Percentiles rank a stretch among this genome's conserved stretches.
Evolutionary conservation across 2,329 filamentous ascomycete species (phyloP).

Genomic region (Lachnellula occidentalis): DNA sequence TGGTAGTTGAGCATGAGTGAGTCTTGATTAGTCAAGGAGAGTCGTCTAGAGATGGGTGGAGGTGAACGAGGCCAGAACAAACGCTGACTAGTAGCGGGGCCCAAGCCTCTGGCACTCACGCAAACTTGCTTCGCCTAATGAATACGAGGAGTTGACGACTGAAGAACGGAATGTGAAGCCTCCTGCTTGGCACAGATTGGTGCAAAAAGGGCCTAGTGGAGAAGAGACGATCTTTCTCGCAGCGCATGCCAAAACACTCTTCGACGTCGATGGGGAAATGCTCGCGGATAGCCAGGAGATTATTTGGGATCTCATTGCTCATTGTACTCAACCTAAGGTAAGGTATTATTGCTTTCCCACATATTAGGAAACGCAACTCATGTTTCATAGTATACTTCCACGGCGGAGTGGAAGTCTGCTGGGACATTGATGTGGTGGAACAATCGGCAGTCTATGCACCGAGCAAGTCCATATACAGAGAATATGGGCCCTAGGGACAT

Average conservation of each 20-base stretch:
- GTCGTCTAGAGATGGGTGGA: no score
- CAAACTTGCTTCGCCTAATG: conserved; percentile 43
- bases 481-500: conserved; percentile 27
- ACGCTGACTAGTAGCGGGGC: conserved; percentile 9
- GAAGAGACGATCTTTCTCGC: conserved; percentile 25
- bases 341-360: neutral
- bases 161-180: conserved; percentile 25
- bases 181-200: conserved; percentile 24
- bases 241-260: conserved; percentile 25
- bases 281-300: conserved; percentile 26
- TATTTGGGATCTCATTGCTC: conserved; percentile 26
- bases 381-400: conserved; percentile 24
- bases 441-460: conserved; percentile 27
- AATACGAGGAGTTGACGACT: conserved; percentile 34
- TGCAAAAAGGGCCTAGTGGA: conserved; percentile 24
- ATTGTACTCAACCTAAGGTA: conserved; percentile 21
- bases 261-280: conserved; percentile 6
- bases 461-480: conserved; percentile 25
- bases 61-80: neutral
- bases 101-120: conserved; percentile 41
- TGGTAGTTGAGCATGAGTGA: neutral
- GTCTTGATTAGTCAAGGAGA: conserved; percentile 7
- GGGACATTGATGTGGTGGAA: conserved; percentile 31
- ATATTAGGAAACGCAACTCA: neutral
- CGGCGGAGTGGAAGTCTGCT: conserved; percentile 23